These are phyloP conservation scores for Calonectria naviculata DNA, from an alignment of 2,329 filamentous ascomycete species.

Conservation along the genomic window DNA sequence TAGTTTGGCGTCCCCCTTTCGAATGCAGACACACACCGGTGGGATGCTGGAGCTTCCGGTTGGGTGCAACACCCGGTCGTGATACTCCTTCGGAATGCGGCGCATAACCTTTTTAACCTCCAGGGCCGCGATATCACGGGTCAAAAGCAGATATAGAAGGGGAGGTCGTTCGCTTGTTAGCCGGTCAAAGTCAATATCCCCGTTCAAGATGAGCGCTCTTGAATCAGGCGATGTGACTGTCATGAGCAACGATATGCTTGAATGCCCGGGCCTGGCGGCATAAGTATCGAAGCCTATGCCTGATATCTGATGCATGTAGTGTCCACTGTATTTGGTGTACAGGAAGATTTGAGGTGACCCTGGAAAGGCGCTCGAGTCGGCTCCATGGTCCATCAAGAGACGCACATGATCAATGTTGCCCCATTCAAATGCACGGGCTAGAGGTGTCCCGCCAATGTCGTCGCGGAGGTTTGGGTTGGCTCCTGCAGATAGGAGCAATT, in stretches of 20 bases:
- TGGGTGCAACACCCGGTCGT: conserved; percentile 24
- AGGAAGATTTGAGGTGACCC: background rate
- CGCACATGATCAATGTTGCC: background rate
- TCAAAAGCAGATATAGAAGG: conserved; percentile 14
- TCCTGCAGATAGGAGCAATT: conserved; percentile 28
- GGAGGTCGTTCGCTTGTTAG: conserved; percentile 26
- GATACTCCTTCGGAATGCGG: conserved; percentile 28
- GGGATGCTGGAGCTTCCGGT: background rate
- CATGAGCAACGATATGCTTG: conserved; percentile 16
- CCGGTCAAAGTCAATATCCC: conserved; percentile 30
- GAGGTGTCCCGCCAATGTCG: conserved; percentile 9
- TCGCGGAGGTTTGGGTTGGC: conserved; percentile 30
- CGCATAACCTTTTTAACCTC: conserved; percentile 26
- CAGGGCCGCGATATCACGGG: background rate
- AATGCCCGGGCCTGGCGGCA: background rate
- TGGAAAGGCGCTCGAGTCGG: conserved; percentile 13
- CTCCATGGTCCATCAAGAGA: conserved; percentile 27
- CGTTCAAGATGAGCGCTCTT: conserved; percentile 26
- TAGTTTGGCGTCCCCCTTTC: background rate
- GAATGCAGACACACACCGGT: conserved; percentile 20
- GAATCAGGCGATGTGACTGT: background rate
- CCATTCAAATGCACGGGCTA: conserved; percentile 14
- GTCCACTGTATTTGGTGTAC: background rate
- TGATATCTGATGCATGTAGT: conserved; percentile 11
- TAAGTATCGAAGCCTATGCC: conserved; percentile 28